Percentiles rank a stretch among this genome's conserved stretches.
Conservation (phyloP, 257 asterid species). For the Nicotiana sylvestris region DNA sequence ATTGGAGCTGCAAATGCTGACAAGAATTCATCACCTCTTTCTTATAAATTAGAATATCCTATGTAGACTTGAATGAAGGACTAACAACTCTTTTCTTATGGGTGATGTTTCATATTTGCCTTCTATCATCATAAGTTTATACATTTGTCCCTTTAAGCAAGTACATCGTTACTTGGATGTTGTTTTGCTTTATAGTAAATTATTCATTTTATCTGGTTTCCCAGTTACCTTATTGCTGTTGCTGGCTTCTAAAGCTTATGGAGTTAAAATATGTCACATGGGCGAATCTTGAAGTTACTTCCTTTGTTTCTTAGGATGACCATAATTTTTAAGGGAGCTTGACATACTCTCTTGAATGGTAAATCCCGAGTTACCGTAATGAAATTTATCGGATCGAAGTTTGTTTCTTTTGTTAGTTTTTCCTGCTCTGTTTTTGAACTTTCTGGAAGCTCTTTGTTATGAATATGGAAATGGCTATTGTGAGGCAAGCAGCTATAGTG, state of each 20-base stretch:
- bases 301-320: no score
- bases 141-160: neutral
- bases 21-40: neutral
- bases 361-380: no score
- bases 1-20: neutral
- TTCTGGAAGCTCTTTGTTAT: constrained; percentile 29
- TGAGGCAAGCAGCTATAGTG: constrained; percentile 39
- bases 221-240: constrained; percentile 95
- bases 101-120: neutral
- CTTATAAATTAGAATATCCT: neutral
- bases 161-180: neutral
- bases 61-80: neutral
- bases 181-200: neutral
- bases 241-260: constrained; percentile 89
- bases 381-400: no score
- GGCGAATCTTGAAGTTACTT: no score
- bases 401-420: constrained; percentile 1
- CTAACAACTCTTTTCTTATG: neutral
- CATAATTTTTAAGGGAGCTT: no score
- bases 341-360: no score
- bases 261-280: constrained; percentile 28
- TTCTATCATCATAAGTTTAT: neutral
- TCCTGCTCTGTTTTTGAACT: constrained; percentile 16
- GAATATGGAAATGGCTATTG: constrained; percentile 49
- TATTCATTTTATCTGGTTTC: neutral